Conservation (phyloP, 1,284 basidiomycete species). For the Apiotrichum mycotoxinovorans region DNA sequence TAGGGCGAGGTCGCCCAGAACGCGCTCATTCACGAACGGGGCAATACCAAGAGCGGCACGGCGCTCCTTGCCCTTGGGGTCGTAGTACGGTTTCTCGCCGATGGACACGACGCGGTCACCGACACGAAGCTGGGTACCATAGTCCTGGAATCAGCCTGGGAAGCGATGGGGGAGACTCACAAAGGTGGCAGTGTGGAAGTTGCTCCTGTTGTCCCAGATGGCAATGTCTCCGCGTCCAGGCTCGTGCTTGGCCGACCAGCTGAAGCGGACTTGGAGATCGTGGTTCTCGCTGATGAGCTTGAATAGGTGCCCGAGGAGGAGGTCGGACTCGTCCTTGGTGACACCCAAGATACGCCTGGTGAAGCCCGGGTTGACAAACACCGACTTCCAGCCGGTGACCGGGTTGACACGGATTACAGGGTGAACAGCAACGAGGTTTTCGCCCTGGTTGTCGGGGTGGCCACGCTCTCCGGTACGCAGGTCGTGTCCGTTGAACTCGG, state of each 20-base stretch:
- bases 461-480: constrained; percentile 47
- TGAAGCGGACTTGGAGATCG: constrained; percentile 46
- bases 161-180: constrained; percentile 6
- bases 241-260: constrained; percentile 40
- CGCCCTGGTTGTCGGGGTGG: constrained; percentile 59
- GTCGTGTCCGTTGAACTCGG: background rate
- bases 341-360: constrained; percentile 63
- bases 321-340: constrained; percentile 56
- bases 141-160: constrained; percentile 50
- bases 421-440: constrained; percentile 61
- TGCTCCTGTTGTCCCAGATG: constrained; percentile 58
- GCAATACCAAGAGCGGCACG: constrained; percentile 8
- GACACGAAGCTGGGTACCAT: constrained; percentile 50
- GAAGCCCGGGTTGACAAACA: constrained; percentile 65
- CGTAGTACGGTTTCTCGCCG: constrained; percentile 62
- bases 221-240: constrained; percentile 22
- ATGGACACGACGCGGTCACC: constrained; percentile 63
- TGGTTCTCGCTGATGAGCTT: constrained; percentile 54
- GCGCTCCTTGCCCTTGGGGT: constrained; percentile 23
- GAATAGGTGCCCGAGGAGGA: constrained; percentile 40
- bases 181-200: constrained; percentile 45
- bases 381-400: constrained; percentile 70
- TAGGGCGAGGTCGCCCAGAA: background rate
- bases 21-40: background rate
- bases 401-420: constrained; percentile 51